These are phyloP conservation scores for Urtica urens DNA, from an alignment of 306 rosid genomes.

Conservation along the genomic window DNA sequence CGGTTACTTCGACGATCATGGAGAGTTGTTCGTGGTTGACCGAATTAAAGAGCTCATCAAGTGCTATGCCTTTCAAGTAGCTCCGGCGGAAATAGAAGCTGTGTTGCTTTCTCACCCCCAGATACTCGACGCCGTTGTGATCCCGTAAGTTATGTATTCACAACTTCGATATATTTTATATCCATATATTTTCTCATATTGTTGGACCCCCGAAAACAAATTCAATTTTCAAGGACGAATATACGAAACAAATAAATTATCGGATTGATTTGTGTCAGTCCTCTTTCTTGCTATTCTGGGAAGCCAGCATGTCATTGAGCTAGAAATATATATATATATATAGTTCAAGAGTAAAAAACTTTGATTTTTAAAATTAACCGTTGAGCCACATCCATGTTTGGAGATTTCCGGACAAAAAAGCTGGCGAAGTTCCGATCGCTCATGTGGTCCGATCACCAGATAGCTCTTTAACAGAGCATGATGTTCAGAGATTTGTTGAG, in stretches of 20 bases:
- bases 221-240: no score
- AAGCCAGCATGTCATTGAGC: no score
- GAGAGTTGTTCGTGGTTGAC: constrained; percentile 68
- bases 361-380: no score
- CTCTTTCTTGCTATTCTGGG: no score
- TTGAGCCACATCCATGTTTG: not conserved
- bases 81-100: constrained; percentile 95
- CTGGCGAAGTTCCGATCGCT: constrained; percentile 89
- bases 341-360: no score
- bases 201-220: no score
- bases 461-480: constrained; percentile 65
- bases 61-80: constrained; percentile 90
- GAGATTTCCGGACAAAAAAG: constrained; percentile 85
- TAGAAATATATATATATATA: no score
- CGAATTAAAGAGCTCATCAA: constrained; percentile 87
- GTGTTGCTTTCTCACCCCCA: constrained; percentile 81
- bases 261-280: no score
- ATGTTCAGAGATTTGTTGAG: constrained; percentile 45
- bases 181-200: no score
- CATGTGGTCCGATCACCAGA: constrained; percentile 55
- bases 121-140: constrained; percentile 82
- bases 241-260: no score
- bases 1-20: constrained; percentile 68
- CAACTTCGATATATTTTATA: no score
- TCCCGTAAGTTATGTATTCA: constrained; percentile 52